phyloP scores from a whole-genome alignment of 140 eudicot species.

The Flaveria floridana region DNA sequence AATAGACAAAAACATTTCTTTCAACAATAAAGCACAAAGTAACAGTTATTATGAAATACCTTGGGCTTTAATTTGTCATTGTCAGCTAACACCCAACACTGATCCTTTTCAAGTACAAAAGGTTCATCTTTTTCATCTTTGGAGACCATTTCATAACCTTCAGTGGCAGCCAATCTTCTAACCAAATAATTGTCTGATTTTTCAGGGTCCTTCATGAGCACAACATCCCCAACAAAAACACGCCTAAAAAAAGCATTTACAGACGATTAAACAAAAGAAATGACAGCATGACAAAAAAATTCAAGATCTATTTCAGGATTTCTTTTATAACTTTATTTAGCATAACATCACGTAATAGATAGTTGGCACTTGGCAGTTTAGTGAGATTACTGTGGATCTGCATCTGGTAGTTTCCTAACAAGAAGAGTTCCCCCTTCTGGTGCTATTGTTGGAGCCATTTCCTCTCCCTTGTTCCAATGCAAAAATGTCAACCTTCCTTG shows the following conservation, averaged over 20 bases:
- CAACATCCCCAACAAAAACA: constrained; percentile 88
- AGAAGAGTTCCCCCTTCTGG: constrained; percentile 79
- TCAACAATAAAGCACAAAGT: neutral
- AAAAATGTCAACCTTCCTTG: constrained; percentile 66
- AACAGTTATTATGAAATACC: constrained; percentile 40
- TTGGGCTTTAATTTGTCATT: constrained; percentile 73
- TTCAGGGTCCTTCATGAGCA: constrained; percentile 88
- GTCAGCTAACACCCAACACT: constrained; percentile 96
- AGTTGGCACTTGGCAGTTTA: constrained; percentile 9
- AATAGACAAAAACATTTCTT: neutral
- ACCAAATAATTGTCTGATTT: constrained; percentile 65
- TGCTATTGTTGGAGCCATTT: constrained; percentile 77
- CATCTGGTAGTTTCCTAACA: constrained; percentile 69
- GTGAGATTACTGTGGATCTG: constrained; percentile 60
- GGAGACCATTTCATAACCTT: constrained; percentile 94
- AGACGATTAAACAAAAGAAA: constrained; percentile 6
- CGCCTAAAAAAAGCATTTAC: constrained; percentile 43
- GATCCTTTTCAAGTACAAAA: constrained; percentile 74
- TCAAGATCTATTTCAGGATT: constrained; percentile 2
- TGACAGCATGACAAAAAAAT: neutral
- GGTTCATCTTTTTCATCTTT: constrained; percentile 94
- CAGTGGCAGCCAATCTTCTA: constrained; percentile 88
- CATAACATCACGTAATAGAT: constrained; percentile 1
- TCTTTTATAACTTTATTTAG: constrained; percentile 1
- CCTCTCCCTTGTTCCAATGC: constrained; percentile 77